Evolutionary conservation across 2,329 filamentous ascomycete species (phyloP), one percentile per base, ranked within the genome.

Genomic region (Allantophomopsis cytisporea): DNA sequence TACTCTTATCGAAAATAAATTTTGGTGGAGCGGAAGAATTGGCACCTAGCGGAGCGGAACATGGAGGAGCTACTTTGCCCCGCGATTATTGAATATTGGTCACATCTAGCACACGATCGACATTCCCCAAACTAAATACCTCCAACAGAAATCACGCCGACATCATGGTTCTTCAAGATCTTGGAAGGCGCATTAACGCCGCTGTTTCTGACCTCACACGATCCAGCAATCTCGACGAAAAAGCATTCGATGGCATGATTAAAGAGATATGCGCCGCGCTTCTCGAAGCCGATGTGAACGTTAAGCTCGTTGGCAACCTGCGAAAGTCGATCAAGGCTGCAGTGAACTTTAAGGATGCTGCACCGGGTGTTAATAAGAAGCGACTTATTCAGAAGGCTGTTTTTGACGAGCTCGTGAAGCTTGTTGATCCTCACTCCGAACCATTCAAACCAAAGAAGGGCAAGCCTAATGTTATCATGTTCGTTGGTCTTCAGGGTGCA

Each of bases 221-320:
- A 55, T 86, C 91, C 42, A 83, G 79, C 48, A 95, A 94, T 56
- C 76, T 96, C 51, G 89, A 96, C 58, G 91, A 98, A 66, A 96
- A 96, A 85, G 87, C 88, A 33, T 96, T 98, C 60, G 91, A 98
- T 68, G 73, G 74, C 53, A 98, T 98, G 91, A 74, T 98, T 60
- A 96, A 96, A 66, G 88, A 96, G 64, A 96, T 98, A 54, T 94
- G 87, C 60, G 78, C 88, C 48, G 91, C 91, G 45, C 83, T 98
- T 15, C 76, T 96, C 56, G 88, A 94, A 69, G 86, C 91, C 61
- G 91, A 98, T 54, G 91, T 98, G 56, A 98, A 96, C 60, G 84
- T 98, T 48, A 83, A 83, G 54, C 83, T 98, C 39, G 91, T 98
- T 43, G 79, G 83, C 54, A 79, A 81, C 52, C 77, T 98, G 36